Percentiles rank a stretch among this genome's conserved stretches.
Conservation (phyloP, 768 basidiomycete species). For the Kondoa subrosea region DNA sequence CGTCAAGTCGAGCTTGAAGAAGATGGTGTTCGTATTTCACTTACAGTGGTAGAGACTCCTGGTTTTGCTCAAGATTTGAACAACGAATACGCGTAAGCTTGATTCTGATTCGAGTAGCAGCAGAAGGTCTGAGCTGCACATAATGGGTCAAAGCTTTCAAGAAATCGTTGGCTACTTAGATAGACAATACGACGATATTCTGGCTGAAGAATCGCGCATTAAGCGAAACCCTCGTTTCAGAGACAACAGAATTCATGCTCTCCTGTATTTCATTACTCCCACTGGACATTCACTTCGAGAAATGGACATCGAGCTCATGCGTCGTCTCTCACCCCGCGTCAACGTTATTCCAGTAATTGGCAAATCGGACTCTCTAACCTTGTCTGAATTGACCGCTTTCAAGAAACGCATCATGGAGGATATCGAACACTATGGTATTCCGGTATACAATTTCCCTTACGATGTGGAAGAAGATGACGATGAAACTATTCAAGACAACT, state of each 20-base stretch:
- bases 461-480: constrained; percentile 99
- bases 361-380: constrained; percentile 89
- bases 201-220: constrained; percentile 95
- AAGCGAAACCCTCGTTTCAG: constrained; percentile 99
- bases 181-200: constrained; percentile 95
- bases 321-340: constrained; percentile 86
- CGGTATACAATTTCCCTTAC: constrained; percentile 98
- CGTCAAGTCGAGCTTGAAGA: constrained; percentile 68
- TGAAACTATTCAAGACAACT: constrained; percentile 93
- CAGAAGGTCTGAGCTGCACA: background rate
- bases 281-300: constrained; percentile 98
- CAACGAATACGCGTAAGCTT: constrained; percentile 84
- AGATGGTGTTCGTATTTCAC: constrained; percentile 90
- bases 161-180: constrained; percentile 95
- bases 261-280: constrained; percentile 95
- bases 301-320: constrained; percentile 99
- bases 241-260: constrained; percentile 89
- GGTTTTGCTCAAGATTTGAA: constrained; percentile 98
- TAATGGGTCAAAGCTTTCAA: constrained; percentile 50
- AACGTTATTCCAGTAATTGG: constrained; percentile 96
- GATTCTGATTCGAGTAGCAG: background rate
- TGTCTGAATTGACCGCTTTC: constrained; percentile 80
- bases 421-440: constrained; percentile 94
- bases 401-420: constrained; percentile 99
- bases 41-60: constrained; percentile 96